Conservation (phyloP, 2,329 filamentous ascomycete species). For the Botryotinia calthae region DNA sequence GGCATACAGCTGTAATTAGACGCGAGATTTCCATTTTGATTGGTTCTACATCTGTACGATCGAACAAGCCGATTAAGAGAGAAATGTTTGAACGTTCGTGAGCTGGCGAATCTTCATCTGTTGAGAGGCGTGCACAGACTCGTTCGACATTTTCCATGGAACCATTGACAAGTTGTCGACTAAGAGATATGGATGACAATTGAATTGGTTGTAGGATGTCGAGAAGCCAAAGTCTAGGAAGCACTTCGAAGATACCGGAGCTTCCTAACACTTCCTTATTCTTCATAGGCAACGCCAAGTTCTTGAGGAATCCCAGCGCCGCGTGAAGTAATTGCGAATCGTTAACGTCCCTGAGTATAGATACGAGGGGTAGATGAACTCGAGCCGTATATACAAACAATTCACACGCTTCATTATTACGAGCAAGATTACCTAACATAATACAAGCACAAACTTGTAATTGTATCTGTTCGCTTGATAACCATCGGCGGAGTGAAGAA, state of each 20-base stretch:
- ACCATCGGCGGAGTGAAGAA: conserved; percentile 48
- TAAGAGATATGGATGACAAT: conserved; percentile 57
- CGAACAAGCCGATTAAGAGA: conserved; percentile 43
- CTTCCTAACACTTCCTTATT: conserved; percentile 54
- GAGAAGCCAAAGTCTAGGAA: conserved; percentile 55
- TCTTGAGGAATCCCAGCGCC: conserved; percentile 60
- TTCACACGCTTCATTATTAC: conserved; percentile 54
- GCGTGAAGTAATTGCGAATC: conserved; percentile 56
- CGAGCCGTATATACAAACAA: conserved; percentile 49
- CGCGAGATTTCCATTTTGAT: conserved; percentile 60
- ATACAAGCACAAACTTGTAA: conserved; percentile 59
- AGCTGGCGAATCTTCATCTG: conserved; percentile 40
- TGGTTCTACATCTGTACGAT: conserved; percentile 50
- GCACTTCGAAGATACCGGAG: conserved; percentile 46
- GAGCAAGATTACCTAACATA: conserved; percentile 59
- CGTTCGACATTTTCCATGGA: conserved; percentile 52
- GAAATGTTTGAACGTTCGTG: conserved; percentile 41
- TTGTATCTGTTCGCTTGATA: conserved; percentile 42
- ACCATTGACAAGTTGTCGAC: conserved; percentile 54
- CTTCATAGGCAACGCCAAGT: conserved; percentile 55
- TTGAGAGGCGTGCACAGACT: conserved; percentile 46
- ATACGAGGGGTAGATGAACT: conserved; percentile 46
- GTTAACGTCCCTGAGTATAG: conserved; percentile 44
- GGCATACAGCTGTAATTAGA: conserved; percentile 51
- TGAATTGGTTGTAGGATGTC: conserved; percentile 57